phyloP scores from a whole-genome alignment of 1,284 basidiomycete genomes.

The Inonotus obliquus region DNA sequence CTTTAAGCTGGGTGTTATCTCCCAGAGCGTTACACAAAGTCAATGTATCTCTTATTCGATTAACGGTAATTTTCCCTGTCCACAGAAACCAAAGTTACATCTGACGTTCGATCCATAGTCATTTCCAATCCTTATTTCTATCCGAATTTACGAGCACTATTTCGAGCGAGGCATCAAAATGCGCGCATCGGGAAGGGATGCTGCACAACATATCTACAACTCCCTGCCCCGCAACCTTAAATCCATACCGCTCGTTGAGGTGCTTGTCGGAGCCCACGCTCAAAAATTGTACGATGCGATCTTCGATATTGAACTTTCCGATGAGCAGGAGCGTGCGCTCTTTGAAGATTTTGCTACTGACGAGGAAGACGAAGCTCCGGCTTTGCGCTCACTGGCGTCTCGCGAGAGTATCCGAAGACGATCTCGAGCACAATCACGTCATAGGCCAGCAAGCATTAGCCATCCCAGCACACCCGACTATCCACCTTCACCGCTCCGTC shows the following conservation, averaged over 20 bases:
- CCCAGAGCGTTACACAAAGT: slow-evolving; percentile 72
- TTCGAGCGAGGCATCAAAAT: slow-evolving; percentile 45
- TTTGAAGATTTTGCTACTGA: slow-evolving; percentile 42
- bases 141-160: slow-evolving; percentile 78
- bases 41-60: slow-evolving; percentile 80
- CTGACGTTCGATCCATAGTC: slow-evolving; percentile 37
- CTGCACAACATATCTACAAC: slow-evolving; percentile 53
- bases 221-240: slow-evolving; percentile 66
- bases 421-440: slow-evolving; percentile 9
- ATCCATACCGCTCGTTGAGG: slow-evolving; percentile 66
- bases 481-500: slow-evolving; percentile 9
- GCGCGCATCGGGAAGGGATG: slow-evolving; percentile 45
- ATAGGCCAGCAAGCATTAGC: slow-evolving; percentile 1
- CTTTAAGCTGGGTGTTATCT: slow-evolving; percentile 65
- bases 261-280: slow-evolving; percentile 59
- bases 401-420: slow-evolving; percentile 32
- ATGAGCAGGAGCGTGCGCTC: slow-evolving; percentile 35
- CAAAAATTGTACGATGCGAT: slow-evolving; percentile 70
- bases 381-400: slow-evolving; percentile 38
- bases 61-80: slow-evolving; percentile 44
- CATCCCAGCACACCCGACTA: not conserved
- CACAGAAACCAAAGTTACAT: not conserved
- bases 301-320: slow-evolving; percentile 60
- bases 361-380: slow-evolving; percentile 34
- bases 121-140: slow-evolving; percentile 74